A percentile compares a stretch with the other conserved stretches of the same genome.
Evolutionary conservation across 805 yeast genomes (phyloP).

Genomic region (Starmerella vaccinii): DNA sequence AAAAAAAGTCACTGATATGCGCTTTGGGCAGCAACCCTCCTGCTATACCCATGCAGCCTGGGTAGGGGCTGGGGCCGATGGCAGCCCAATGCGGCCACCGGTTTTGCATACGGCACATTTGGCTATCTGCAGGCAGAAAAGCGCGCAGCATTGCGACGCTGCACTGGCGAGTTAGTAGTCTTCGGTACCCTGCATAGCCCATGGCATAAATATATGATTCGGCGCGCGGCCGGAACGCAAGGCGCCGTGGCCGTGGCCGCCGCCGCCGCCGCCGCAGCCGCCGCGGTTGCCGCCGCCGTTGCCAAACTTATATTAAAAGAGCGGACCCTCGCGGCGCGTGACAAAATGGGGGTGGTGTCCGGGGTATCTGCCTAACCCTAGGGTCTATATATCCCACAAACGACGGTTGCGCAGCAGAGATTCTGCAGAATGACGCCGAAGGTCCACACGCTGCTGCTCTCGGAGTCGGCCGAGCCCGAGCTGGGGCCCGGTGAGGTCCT

Average conservation of each 20-base stretch:
- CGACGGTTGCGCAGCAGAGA: no score
- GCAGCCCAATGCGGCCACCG: background rate
- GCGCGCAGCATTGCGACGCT: no score
- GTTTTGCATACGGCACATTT: background rate
- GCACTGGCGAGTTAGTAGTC: no score
- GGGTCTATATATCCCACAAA: background rate
- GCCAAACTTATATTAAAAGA: no score
- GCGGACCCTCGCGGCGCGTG: no score
- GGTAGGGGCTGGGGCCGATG: background rate
- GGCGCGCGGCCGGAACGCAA: no score
- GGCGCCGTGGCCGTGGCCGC: no score
- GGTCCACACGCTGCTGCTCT: conserved; percentile 14
- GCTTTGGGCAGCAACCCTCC: background rate
- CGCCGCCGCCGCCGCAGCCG: no score
- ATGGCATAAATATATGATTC: no score
- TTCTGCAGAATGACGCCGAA: background rate
- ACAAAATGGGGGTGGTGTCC: background rate
- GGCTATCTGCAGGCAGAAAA: no score
- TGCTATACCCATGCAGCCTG: background rate
- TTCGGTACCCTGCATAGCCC: no score
- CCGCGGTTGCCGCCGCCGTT: no score
- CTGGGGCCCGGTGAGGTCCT: conserved; percentile 32
- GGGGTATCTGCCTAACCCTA: conserved; percentile 8
- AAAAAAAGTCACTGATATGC: background rate
- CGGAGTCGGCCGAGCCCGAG: conserved; percentile 27